Evolutionary conservation across 169 alveolate species (phyloP).

Genomic region (Cryptosporidium sp.): DNA sequence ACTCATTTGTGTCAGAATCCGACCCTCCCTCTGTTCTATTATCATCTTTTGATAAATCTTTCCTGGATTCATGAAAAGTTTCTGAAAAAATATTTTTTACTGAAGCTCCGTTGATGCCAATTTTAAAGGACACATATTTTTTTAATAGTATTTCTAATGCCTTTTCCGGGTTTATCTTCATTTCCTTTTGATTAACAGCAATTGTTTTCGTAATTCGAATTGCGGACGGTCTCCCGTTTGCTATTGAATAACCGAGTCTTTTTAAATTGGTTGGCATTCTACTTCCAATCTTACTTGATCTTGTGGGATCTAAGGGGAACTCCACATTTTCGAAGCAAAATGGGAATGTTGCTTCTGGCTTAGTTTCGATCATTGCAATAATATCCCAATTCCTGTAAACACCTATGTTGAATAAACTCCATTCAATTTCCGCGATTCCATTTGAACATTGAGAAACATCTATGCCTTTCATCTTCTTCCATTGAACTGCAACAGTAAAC

Average conservation of each 20-base stretch:
- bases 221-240: slow-evolving; percentile 55
- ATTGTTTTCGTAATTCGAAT: slow-evolving; percentile 43
- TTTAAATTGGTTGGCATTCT: slow-evolving; percentile 49
- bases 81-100: slow-evolving; percentile 40
- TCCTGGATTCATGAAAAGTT: slow-evolving; percentile 37
- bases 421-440: slow-evolving; percentile 71
- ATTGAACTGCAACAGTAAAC: slow-evolving; percentile 47
- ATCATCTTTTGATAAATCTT: neutral
- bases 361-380: slow-evolving; percentile 59
- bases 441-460: slow-evolving; percentile 57
- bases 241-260: slow-evolving; percentile 19
- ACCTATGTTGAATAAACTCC: slow-evolving; percentile 65
- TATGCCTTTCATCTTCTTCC: slow-evolving; percentile 52
- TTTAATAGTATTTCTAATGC: slow-evolving; percentile 12
- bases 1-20: neutral
- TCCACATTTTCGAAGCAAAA: slow-evolving; percentile 59
- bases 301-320: slow-evolving; percentile 49
- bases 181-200: slow-evolving; percentile 72
- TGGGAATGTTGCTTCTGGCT: slow-evolving; percentile 70
- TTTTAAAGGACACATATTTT: slow-evolving; percentile 39
- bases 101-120: slow-evolving; percentile 1
- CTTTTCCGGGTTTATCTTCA: slow-evolving; percentile 42
- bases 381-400: slow-evolving; percentile 69
- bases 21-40: neutral
- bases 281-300: slow-evolving; percentile 31